phyloP scores from a whole-genome alignment of 257 asterid species.

The Apocynum venetum region DNA sequence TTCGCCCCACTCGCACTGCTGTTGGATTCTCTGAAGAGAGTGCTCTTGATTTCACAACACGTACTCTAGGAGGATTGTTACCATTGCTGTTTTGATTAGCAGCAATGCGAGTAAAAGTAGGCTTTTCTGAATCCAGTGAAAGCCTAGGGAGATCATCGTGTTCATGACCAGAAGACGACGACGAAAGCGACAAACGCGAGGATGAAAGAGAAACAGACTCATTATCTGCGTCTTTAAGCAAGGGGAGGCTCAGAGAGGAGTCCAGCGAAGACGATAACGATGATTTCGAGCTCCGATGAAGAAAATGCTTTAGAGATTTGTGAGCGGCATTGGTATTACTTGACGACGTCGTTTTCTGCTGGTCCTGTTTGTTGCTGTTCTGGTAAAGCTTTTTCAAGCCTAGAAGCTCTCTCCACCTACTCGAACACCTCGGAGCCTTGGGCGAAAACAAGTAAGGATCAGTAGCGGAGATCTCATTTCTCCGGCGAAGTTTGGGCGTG shows the following conservation, averaged over 20 bases:
- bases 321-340: neutral
- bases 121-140: slow-evolving; percentile 51
- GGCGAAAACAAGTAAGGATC: slow-evolving; percentile 84
- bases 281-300: slow-evolving; percentile 36
- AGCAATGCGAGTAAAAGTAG: slow-evolving; percentile 10
- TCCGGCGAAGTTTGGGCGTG: slow-evolving; percentile 36
- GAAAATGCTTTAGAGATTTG: slow-evolving; percentile 30
- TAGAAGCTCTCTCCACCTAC: slow-evolving; percentile 86
- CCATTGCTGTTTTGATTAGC: neutral
- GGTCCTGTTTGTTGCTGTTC: slow-evolving; percentile 45
- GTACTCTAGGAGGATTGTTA: slow-evolving; percentile 37
- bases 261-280: slow-evolving; percentile 24
- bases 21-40: slow-evolving; percentile 44
- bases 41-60: slow-evolving; percentile 48
- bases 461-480: slow-evolving; percentile 47
- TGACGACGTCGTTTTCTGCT: slow-evolving; percentile 41
- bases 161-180: slow-evolving; percentile 57
- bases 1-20: slow-evolving; percentile 44
- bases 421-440: slow-evolving; percentile 86
- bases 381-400: slow-evolving; percentile 71
- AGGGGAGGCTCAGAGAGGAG: slow-evolving; percentile 39
- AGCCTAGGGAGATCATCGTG: slow-evolving; percentile 57
- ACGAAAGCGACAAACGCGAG: slow-evolving; percentile 49
- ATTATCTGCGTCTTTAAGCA: slow-evolving; percentile 37
- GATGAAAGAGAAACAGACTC: slow-evolving; percentile 39